Conservation (phyloP, 176 grass and related monocot genomes). For the sorghum (Sorghum bicolor) region Sorghum_bicolor_NCBIv3 NC_012875.2:54687501-54688000, state of each 20-base stretch:
- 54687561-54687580: not conserved
- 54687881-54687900: not conserved
- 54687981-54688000: not conserved
- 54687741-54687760: not conserved
- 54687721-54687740: not conserved
- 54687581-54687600: not conserved
- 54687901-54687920: not conserved
- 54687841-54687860: not conserved
- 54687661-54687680: not conserved
- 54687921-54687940: not conserved
- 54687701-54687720: not conserved
- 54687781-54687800: not conserved
- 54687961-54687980: not conserved
- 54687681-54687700: not conserved
- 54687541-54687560: not conserved
- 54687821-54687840: not conserved
- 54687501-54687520: not conserved
- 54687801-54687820: not conserved
- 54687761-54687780: not conserved
- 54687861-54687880: not conserved
- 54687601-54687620: not conserved
- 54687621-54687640: not conserved
- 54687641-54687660: not conserved
- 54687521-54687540: not conserved
- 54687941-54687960: not conserved